Evolutionary conservation across 2,329 filamentous ascomycete species (phyloP), one percentile per base, ranked within the genome.

Genomic region (Chaetomiaceae sp.): DNA sequence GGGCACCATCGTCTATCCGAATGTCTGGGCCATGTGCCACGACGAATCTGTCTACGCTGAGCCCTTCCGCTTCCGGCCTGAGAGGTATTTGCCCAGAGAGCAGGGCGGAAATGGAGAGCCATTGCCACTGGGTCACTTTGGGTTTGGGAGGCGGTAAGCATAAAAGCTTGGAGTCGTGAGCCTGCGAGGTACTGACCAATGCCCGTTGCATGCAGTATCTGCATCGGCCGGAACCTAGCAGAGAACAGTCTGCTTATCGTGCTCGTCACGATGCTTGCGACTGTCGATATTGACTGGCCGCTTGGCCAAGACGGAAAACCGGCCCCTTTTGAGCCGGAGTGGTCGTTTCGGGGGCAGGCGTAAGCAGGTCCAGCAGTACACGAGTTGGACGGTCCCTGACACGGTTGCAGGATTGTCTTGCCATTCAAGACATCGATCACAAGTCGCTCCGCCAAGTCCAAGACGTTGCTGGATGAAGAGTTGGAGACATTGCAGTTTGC

Each of bases 201-300:
- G 9, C 25, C n/a, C 9, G 5, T 3, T 16, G 18, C 1, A 11
- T 46, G 3, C 43, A 66, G 74, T 7, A 66, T 72, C 3, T 77
- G 74, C 51, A 67, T 69, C 20, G 74, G 75, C 2, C 67, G 72
- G 40, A 64, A 68, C 29, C 63, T 80, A n/a, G 77, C 76, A 0
- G 74, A 79, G 59, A 72, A 76, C 52, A 73, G 75, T 16, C 71
- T 77, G 0, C 75, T 63, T 2, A 67, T 68, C 30, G 53, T 64
- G 3, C 42, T 67, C 20, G 72, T 75, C 56, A 71, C 57, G 7
- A 56, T 68, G 33, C 48, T 69, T 5, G 64, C 66, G 0, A 66
- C 64, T 2, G 44, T 64, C 25, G 59, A 68, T 11, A 56, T 69
- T 13, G 51, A 55, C 14, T 62, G 59, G 48, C 64, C 64, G n/a